These are phyloP conservation scores for Hypoxylon sp. DNA, from an alignment of 2,329 filamentous ascomycete genomes.

Conservation along the genomic window DNA sequence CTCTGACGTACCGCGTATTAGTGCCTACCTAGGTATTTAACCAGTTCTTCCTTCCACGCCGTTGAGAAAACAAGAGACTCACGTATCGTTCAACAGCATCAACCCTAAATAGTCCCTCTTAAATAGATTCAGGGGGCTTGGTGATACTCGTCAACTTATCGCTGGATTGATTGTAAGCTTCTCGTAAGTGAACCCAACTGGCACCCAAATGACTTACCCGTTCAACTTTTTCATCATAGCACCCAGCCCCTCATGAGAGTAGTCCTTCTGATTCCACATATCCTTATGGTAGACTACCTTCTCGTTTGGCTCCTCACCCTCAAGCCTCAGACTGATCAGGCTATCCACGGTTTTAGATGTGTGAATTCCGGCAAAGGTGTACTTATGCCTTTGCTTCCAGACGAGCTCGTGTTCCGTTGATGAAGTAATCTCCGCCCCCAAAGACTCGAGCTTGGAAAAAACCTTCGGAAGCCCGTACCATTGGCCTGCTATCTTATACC, in stretches of 20 bases:
- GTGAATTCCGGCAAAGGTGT: constrained; percentile 52
- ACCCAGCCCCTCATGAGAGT: constrained; percentile 55
- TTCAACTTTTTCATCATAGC: constrained; percentile 59
- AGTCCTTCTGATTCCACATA: constrained; percentile 60
- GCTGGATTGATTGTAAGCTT: constrained; percentile 5
- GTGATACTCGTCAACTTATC: constrained; percentile 24
- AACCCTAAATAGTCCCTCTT: no score
- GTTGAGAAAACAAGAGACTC: no score
- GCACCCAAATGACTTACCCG: constrained; percentile 43
- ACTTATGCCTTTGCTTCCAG: constrained; percentile 59
- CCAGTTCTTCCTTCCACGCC: no score
- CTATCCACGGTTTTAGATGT: constrained; percentile 51
- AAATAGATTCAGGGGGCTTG: constrained; percentile 5
- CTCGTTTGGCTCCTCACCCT: constrained; percentile 44
- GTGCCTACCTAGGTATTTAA: no score
- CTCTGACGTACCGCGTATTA: no score
- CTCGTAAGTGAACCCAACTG: background rate
- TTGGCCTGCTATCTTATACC: constrained; percentile 57
- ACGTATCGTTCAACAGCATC: no score
- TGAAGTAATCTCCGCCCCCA: constrained; percentile 53
- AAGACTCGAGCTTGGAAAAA: constrained; percentile 50
- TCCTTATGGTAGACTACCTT: constrained; percentile 59
- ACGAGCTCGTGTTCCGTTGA: constrained; percentile 51
- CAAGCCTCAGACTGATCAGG: constrained; percentile 51
- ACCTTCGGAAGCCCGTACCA: constrained; percentile 59